These are phyloP conservation scores for Annulohypoxylon bovei DNA, from an alignment of 495 filamentous ascomycete genomes.

Conservation along the genomic window DNA sequence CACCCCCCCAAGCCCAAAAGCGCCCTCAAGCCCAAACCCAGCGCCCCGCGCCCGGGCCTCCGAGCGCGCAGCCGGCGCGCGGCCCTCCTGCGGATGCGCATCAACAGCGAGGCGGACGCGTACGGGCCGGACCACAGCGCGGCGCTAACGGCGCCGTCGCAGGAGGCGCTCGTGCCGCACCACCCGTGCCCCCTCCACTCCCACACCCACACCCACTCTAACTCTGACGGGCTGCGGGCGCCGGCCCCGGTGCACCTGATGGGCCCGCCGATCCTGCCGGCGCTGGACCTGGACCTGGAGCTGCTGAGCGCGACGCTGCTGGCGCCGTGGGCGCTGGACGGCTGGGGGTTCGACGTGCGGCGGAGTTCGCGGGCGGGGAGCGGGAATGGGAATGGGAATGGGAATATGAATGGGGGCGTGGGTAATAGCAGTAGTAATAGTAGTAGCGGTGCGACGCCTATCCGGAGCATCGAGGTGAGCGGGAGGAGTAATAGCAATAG, in stretches of 20 bases:
- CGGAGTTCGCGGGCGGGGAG: slow-evolving; percentile 7
- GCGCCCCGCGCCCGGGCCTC: not conserved
- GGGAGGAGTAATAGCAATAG: not conserved
- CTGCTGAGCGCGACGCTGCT: slow-evolving; percentile 29
- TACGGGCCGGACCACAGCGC: slow-evolving; percentile 23
- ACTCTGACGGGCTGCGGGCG: not conserved
- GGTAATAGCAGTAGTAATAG: not conserved
- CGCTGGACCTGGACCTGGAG: slow-evolving; percentile 23
- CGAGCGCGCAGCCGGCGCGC: slow-evolving; percentile 1
- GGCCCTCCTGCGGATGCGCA: slow-evolving; percentile 28
- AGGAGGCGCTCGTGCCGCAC: not conserved
- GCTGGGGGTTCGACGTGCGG: slow-evolving; percentile 7
- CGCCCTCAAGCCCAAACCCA: not conserved
- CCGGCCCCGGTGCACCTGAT: slow-evolving; percentile 19
- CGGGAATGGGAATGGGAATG: not conserved
- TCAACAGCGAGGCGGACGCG: slow-evolving; percentile 39
- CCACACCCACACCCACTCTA: not conserved
- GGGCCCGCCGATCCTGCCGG: slow-evolving; percentile 33
- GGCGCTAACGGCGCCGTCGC: not conserved
- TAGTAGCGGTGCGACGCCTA: not conserved
- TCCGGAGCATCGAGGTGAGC: too few species aligned
- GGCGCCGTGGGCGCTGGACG: slow-evolving; percentile 28
- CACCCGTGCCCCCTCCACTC: not conserved
- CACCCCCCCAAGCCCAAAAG: not conserved
- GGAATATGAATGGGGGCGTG: not conserved